Conservation (phyloP, 495 filamentous ascomycete genomes). For the Xylaria flabelliformis region DNA sequence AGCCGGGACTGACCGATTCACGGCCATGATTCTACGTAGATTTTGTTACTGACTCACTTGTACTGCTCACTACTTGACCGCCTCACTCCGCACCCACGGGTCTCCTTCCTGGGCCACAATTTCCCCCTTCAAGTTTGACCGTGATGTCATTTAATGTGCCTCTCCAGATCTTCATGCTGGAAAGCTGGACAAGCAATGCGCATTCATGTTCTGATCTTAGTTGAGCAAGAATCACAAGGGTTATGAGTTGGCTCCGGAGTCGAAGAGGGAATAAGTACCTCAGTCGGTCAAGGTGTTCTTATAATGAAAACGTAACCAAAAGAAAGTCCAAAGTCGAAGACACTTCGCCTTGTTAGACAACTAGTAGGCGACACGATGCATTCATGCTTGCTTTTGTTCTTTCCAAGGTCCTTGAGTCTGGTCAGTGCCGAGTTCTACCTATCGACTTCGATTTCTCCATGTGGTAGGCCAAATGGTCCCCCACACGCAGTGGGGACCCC, state of each 20-base stretch:
- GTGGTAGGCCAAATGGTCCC: slow-evolving; percentile 18
- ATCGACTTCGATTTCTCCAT: slow-evolving; percentile 7
- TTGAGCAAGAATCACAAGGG: slow-evolving; percentile 4
- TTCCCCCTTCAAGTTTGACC: not conserved
- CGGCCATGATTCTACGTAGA: not conserved
- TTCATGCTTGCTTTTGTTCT: slow-evolving; percentile 19
- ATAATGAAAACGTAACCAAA: not conserved
- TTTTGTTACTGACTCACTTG: slow-evolving; percentile 10
- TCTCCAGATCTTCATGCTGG: not conserved
- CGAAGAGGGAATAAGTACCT: not conserved
- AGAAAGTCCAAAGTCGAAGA: not conserved
- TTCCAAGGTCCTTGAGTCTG: not conserved
- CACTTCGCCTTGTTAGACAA: not conserved
- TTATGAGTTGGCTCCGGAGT: not conserved
- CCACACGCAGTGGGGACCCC: slow-evolving; percentile 27
- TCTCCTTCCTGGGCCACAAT: not conserved
- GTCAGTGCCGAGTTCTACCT: slow-evolving; percentile 19
- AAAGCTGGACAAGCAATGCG: not conserved
- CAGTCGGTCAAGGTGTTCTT: not conserved
- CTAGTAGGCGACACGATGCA: not conserved
- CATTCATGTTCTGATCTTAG: not conserved
- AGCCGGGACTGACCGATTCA: not conserved
- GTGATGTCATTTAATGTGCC: not conserved
- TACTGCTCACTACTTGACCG: slow-evolving; percentile 5
- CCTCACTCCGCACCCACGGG: not conserved